Conservation (phyloP, 2,329 filamentous ascomycete genomes). For the Sporothrix pallida region DNA sequence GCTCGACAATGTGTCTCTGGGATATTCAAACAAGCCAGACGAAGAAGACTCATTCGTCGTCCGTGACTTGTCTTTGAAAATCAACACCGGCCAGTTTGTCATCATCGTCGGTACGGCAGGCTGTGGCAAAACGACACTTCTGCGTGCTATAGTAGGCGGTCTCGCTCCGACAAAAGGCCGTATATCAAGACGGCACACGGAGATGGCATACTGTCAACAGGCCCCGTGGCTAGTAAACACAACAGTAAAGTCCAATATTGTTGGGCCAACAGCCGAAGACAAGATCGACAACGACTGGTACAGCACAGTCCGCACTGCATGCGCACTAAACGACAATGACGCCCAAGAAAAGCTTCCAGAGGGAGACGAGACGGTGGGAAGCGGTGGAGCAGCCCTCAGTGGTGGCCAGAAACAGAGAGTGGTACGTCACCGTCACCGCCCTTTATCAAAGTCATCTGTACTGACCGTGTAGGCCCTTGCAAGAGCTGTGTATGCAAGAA, state of each 20-base stretch:
- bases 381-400: background rate
- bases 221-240: slow-evolving; percentile 21
- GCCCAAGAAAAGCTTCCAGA: slow-evolving; percentile 1
- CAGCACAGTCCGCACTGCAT: background rate
- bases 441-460: too few species aligned
- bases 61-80: background rate
- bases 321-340: background rate
- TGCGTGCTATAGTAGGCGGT: background rate
- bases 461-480: slow-evolving; percentile 35
- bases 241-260: background rate
- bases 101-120: background rate
- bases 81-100: background rate
- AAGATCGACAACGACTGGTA: background rate
- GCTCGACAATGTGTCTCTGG: background rate
- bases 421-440: too few species aligned
- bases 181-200: background rate
- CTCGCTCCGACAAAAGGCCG: background rate
- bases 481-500: slow-evolving; percentile 44
- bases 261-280: background rate
- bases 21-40: background rate
- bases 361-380: slow-evolving; percentile 4
- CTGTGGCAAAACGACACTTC: slow-evolving; percentile 11
- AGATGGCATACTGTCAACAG: slow-evolving; percentile 25
- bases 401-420: slow-evolving; percentile 19
- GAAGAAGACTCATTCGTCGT: background rate